Percentiles rank a stretch among this genome's conserved stretches.
Conservation (phyloP, 495 filamentous ascomycete species). For the Podospora pseudopauciseta region DNA sequence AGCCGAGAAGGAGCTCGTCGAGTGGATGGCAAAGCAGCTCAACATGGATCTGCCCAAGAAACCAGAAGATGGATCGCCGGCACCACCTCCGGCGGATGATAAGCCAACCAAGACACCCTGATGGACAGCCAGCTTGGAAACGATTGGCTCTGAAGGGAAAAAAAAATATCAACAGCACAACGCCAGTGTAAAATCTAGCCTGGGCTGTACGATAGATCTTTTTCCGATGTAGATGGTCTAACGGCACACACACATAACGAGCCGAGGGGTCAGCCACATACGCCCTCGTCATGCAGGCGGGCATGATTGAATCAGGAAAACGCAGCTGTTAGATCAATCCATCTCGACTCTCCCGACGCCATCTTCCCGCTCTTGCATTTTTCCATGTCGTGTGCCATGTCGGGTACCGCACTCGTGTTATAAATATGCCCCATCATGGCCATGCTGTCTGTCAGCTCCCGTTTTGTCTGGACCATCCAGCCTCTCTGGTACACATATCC, state of each 20-base stretch:
- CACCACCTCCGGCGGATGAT: neutral
- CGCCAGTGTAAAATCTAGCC: neutral
- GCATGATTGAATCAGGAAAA: neutral
- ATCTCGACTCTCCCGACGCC: neutral
- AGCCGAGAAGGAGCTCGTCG: slow-evolving; percentile 64
- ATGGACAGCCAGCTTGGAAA: neutral
- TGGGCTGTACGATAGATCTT: neutral
- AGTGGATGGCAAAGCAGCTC: slow-evolving; percentile 64
- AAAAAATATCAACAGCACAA: neutral
- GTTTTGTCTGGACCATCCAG: neutral
- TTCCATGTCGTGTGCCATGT: neutral
- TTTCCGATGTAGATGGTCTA: neutral
- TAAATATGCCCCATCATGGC: neutral
- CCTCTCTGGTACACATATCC: no score
- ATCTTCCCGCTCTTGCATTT: neutral
- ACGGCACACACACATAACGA: neutral
- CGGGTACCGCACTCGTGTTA: neutral
- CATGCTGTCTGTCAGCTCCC: neutral
- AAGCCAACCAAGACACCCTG: neutral
- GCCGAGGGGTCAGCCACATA: neutral
- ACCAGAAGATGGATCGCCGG: neutral
- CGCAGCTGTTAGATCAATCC: neutral
- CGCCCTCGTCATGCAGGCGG: neutral
- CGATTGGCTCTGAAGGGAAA: neutral
- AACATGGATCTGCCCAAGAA: slow-evolving; percentile 42